Conservation (phyloP, 306 rosid genomes). For the Neltuma alba region DNA sequence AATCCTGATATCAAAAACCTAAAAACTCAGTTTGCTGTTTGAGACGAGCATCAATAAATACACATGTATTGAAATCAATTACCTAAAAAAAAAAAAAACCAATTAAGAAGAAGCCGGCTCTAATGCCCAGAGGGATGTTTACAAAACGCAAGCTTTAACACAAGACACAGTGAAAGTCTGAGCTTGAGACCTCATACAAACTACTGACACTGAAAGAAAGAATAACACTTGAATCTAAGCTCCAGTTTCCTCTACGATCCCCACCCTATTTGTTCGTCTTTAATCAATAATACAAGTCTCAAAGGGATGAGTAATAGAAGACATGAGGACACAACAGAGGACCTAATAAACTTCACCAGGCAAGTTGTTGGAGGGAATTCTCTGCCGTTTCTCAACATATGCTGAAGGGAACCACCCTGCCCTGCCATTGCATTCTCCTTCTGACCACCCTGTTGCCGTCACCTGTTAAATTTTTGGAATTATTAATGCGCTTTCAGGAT, state of each 20-base stretch:
- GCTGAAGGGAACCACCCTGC: conserved; percentile 96
- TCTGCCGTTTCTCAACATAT: conserved; percentile 83
- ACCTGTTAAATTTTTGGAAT: conserved; percentile 52
- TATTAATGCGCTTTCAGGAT: conserved; percentile 15
- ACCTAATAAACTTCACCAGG: conserved; percentile 63
- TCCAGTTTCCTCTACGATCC: neutral
- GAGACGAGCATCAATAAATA: conserved; percentile 30
- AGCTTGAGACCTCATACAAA: neutral
- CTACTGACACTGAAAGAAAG: neutral
- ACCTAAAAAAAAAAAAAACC: neutral
- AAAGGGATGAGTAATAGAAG: conserved; percentile 19
- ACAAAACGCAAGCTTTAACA: conserved; percentile 24
- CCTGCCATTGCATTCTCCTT: conserved; percentile 91
- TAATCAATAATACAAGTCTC: conserved; percentile 7
- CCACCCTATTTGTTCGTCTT: conserved; percentile 23
- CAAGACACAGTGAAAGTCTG: neutral
- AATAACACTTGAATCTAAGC: conserved; percentile 26
- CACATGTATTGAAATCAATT: conserved; percentile 29
- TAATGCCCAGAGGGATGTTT: conserved; percentile 27
- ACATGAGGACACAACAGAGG: neutral
- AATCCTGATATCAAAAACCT: neutral
- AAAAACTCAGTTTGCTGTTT: neutral
- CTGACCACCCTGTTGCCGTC: conserved; percentile 88
- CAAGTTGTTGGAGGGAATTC: conserved; percentile 60
- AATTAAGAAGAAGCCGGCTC: neutral